phyloP scores from a whole-genome alignment of 768 basidiomycete genomes.

The Daedaleopsis sinensis region DNA sequence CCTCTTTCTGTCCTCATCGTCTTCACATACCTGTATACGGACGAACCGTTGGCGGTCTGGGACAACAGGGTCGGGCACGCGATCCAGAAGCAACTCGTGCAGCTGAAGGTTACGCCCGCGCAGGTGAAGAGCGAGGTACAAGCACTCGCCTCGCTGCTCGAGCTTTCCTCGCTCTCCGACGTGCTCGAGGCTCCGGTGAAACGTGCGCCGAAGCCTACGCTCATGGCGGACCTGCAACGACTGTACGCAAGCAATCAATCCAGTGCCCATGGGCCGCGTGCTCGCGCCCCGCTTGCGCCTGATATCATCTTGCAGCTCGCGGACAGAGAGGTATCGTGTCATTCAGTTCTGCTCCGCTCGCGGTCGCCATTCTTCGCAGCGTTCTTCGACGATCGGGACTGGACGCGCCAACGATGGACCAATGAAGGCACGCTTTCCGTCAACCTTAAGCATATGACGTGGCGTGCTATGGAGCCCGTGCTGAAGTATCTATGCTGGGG shows the following conservation, averaged over 20 bases:
- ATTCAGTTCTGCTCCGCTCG: constrained; percentile 79
- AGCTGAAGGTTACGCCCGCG: constrained; percentile 43
- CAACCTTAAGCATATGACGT: constrained; percentile 70
- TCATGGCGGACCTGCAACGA: constrained; percentile 50
- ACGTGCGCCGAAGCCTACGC: constrained; percentile 47
- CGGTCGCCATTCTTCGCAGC: constrained; percentile 82
- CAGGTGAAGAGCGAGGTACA: constrained; percentile 68
- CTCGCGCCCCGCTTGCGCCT: constrained; percentile 40
- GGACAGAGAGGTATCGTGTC: constrained; percentile 65
- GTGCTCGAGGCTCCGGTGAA: constrained; percentile 68
- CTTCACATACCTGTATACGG: constrained; percentile 86
- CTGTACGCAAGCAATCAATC: constrained; percentile 49
- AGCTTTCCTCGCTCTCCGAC: constrained; percentile 54
- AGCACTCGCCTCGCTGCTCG: constrained; percentile 56
- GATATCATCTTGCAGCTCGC: constrained; percentile 76
- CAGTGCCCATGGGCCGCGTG: background rate
- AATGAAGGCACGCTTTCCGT: constrained; percentile 58
- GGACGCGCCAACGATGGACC: constrained; percentile 69
- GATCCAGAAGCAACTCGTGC: constrained; percentile 43
- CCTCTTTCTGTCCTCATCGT: constrained; percentile 74
- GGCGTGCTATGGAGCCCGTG: constrained; percentile 77
- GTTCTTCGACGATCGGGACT: constrained; percentile 82
- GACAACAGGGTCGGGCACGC: constrained; percentile 63
- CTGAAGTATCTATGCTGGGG: constrained; percentile 80
- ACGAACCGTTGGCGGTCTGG: constrained; percentile 82